Conservation (phyloP, 2,329 filamentous ascomycete species). For the Fusarium coffeatum region DNA sequence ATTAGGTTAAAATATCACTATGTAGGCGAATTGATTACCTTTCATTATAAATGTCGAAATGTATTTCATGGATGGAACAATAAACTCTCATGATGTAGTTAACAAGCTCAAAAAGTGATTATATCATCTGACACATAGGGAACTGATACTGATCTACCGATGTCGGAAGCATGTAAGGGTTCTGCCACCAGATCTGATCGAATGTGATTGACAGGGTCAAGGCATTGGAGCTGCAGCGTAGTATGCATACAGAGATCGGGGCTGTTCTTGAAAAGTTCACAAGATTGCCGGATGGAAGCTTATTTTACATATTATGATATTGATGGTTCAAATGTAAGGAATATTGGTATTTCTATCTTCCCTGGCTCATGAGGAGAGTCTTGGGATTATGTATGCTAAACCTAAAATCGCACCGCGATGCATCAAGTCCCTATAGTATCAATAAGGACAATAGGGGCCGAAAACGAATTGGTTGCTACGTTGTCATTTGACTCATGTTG, state of each 20-base stretch:
- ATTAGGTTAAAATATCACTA: not conserved
- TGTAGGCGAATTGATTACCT: not conserved
- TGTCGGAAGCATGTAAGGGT: not conserved
- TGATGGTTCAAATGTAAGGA: not conserved
- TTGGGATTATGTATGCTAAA: conserved; percentile 6
- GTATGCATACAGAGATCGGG: not conserved
- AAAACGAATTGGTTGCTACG: conserved; percentile 7
- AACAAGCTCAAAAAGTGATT: not conserved
- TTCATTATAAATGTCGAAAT: not conserved
- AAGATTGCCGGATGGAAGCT: not conserved
- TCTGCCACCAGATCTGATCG: not conserved
- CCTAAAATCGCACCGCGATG: conserved; percentile 3
- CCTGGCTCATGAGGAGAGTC: not conserved
- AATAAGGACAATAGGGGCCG: not conserved
- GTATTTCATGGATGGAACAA: not conserved
- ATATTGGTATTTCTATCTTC: conserved; percentile 36
- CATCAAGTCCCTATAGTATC: not conserved
- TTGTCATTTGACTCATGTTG: conserved; percentile 50
- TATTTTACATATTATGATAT: not conserved
- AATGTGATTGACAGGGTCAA: conserved; percentile 8
- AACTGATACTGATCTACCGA: not conserved
- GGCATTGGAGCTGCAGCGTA: not conserved
- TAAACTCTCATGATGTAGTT: not conserved
- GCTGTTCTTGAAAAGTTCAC: not conserved
- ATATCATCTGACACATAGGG: not conserved